Evolutionary conservation across 345 rosid genomes (phyloP).

Genomic region (Abelmoschus esculentus): DNA sequence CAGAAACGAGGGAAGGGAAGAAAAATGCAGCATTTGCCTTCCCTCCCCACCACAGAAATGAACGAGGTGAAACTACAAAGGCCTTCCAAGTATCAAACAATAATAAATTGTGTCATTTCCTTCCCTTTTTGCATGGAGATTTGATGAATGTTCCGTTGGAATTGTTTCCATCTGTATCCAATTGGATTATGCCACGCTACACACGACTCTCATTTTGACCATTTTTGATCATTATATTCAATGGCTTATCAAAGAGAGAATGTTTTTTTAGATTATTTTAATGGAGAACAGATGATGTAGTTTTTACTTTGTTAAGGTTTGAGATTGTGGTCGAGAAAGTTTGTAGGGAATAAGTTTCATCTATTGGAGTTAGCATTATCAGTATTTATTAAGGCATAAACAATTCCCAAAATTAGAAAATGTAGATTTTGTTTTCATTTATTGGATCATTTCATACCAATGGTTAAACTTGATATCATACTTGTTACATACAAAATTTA

Average conservation of each 20-base stretch:
- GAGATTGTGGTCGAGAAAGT: background rate
- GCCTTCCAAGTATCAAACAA: background rate
- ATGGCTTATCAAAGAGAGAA: too few relatives aligned
- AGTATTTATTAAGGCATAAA: background rate
- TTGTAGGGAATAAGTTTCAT: background rate
- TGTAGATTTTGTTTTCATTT: too few relatives aligned
- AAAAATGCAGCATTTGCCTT: background rate
- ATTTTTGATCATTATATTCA: background rate
- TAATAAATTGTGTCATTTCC: background rate
- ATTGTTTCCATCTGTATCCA: background rate
- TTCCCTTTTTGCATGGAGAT: background rate
- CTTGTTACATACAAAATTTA: too few relatives aligned
- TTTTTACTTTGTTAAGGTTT: background rate
- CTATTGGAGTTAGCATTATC: background rate
- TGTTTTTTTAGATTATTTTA: too few relatives aligned
- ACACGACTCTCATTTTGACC: background rate
- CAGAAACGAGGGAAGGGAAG: background rate
- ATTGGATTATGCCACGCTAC: background rate
- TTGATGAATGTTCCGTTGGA: background rate
- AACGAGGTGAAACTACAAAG: background rate
- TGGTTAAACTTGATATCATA: too few relatives aligned
- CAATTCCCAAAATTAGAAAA: background rate
- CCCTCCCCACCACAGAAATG: background rate
- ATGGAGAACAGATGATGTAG: background rate
- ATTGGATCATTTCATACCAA: too few relatives aligned